Evolutionary conservation across 2,329 filamentous ascomycete genomes (phyloP).

Genomic region (Calonectria naviculata): DNA sequence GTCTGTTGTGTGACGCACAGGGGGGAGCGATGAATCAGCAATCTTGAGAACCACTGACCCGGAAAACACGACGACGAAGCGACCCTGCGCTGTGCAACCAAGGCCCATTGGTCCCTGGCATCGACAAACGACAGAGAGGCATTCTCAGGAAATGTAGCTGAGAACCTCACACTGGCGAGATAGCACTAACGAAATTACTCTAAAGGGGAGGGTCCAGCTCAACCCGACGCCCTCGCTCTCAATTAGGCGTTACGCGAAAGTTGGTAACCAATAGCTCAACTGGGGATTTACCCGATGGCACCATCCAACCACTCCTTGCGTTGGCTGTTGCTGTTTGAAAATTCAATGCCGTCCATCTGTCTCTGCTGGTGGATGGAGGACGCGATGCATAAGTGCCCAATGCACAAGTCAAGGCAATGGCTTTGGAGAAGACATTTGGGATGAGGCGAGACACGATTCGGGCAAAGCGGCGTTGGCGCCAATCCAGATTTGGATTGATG

Average conservation of each 20-base stretch:
- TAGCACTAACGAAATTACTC: conserved; percentile 8
- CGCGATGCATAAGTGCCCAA: conserved; percentile 8
- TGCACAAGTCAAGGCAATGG: not conserved
- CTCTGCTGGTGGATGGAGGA: not conserved
- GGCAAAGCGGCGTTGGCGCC: not conserved
- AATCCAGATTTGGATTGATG: not conserved
- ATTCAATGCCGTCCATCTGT: not conserved
- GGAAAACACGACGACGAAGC: not conserved
- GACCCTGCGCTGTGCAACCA: not conserved
- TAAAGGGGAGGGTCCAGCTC: not conserved
- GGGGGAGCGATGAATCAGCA: not conserved
- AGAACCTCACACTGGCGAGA: not conserved
- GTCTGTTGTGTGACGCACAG: not conserved
- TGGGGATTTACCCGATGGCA: not conserved
- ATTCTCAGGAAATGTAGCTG: not conserved
- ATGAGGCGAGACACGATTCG: not conserved
- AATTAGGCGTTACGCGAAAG: not conserved
- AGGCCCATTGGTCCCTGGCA: not conserved
- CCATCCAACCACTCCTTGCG: not conserved
- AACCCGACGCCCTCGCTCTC: not conserved
- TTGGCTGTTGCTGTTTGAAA: not conserved
- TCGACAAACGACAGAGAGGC: not conserved
- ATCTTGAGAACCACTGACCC: too few relatives aligned
- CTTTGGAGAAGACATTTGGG: not conserved
- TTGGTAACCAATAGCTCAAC: not conserved